Conservation (phyloP, 2,329 filamentous ascomycete species). For the Hypoxylon sp. region DNA sequence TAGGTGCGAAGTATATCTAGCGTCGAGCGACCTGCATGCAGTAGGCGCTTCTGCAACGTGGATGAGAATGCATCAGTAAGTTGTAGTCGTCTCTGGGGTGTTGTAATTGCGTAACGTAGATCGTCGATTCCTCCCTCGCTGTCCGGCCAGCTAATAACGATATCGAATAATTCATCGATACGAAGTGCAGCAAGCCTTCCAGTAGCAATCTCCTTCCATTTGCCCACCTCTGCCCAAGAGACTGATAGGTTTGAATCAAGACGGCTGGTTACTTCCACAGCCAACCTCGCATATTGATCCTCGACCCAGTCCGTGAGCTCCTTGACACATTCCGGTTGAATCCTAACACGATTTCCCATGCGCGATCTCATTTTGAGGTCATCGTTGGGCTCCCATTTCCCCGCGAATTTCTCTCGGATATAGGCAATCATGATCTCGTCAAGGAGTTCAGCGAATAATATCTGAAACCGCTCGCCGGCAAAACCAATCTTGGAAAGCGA, state of each 20-base stretch:
- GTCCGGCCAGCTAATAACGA: slow-evolving; percentile 77
- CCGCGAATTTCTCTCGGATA: slow-evolving; percentile 67
- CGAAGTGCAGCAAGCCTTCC: slow-evolving; percentile 73
- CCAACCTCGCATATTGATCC: slow-evolving; percentile 70
- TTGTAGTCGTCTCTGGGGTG: slow-evolving; percentile 72
- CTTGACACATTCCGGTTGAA: slow-evolving; percentile 63
- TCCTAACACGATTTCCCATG: slow-evolving; percentile 43
- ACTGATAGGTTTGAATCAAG: slow-evolving; percentile 54
- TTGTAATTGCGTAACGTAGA: slow-evolving; percentile 74
- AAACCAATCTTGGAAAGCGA: slow-evolving; percentile 72
- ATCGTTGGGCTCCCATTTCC: slow-evolving; percentile 63
- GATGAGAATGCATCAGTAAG: slow-evolving; percentile 75
- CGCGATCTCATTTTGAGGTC: slow-evolving; percentile 37
- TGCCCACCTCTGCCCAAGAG: slow-evolving; percentile 66
- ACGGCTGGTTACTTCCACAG: slow-evolving; percentile 66
- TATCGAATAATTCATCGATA: slow-evolving; percentile 79
- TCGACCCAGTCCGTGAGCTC: slow-evolving; percentile 74
- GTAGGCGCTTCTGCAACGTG: slow-evolving; percentile 69
- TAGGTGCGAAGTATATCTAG: slow-evolving; percentile 79
- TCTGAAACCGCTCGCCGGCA: slow-evolving; percentile 73
- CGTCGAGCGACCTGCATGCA: slow-evolving; percentile 80
- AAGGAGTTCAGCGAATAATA: slow-evolving; percentile 76
- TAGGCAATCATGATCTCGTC: slow-evolving; percentile 71
- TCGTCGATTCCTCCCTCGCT: slow-evolving; percentile 78
- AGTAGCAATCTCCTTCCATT: slow-evolving; percentile 76